These are phyloP conservation scores for Dactylellina cionopaga DNA, from an alignment of 2,329 filamentous ascomycete genomes.

Conservation along the genomic window DNA sequence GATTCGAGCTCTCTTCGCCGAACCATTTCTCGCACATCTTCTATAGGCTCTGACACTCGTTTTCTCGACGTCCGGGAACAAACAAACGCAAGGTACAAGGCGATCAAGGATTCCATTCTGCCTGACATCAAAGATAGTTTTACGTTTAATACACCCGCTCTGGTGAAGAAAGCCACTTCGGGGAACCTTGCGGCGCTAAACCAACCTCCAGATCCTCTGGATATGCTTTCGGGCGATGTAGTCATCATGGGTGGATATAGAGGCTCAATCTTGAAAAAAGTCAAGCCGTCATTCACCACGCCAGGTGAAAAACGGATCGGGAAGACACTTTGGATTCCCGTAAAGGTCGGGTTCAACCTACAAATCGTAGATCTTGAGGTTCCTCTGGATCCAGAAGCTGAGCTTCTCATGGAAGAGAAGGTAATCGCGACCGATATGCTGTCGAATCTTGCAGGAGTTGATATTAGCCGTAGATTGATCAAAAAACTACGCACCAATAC, in stretches of 20 bases:
- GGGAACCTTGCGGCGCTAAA: slow-evolving; percentile 54
- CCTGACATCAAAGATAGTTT: slow-evolving; percentile 44
- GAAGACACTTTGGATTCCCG: slow-evolving; percentile 75
- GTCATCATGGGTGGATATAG: slow-evolving; percentile 91
- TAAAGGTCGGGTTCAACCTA: slow-evolving; percentile 91
- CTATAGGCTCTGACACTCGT: slow-evolving; percentile 81
- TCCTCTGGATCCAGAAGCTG: slow-evolving; percentile 81
- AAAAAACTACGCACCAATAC: slow-evolving; percentile 80
- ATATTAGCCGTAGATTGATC: slow-evolving; percentile 84
- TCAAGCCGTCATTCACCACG: slow-evolving; percentile 65
- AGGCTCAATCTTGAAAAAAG: slow-evolving; percentile 84
- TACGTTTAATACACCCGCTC: slow-evolving; percentile 23
- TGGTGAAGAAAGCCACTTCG: slow-evolving; percentile 26
- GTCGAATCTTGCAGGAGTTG: slow-evolving; percentile 89
- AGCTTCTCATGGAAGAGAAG: slow-evolving; percentile 81
- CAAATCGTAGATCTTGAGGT: slow-evolving; percentile 92
- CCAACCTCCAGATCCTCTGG: slow-evolving; percentile 65
- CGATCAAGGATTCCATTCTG: slow-evolving; percentile 74
- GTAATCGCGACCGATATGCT: slow-evolving; percentile 89
- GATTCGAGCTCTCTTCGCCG: slow-evolving; percentile 40
- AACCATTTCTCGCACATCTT: slow-evolving; percentile 78
- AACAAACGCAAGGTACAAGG: slow-evolving; percentile 88
- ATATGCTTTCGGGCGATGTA: slow-evolving; percentile 80
- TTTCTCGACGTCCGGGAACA: slow-evolving; percentile 84
- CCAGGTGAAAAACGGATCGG: slow-evolving; percentile 80